Evolutionary conservation across 2,329 filamentous ascomycete genomes (phyloP).

Genomic region (Aspergillaceae sp.): DNA sequence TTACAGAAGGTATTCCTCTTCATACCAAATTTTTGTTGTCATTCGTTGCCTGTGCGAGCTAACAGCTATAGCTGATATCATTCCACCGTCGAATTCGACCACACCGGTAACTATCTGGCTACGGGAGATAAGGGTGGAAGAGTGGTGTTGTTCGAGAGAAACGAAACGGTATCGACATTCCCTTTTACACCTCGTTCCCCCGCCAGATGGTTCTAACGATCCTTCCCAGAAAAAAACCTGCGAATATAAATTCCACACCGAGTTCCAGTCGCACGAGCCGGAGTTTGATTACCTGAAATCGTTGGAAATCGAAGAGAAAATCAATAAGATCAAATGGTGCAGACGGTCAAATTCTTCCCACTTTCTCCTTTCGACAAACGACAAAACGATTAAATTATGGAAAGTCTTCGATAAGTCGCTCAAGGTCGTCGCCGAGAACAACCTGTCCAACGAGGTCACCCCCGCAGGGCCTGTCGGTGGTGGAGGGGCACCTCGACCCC

Average conservation of each 20-base stretch:
- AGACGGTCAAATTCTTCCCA: constrained; percentile 95
- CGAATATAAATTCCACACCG: constrained; percentile 99
- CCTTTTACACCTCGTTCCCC: constrained; percentile 3
- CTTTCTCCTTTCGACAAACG: constrained; percentile 95
- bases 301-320: constrained; percentile 98
- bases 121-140: constrained; percentile 45
- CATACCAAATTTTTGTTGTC: constrained; percentile 3
- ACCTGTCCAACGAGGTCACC: constrained; percentile 88
- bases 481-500: constrained; percentile 66
- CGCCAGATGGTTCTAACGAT: constrained; percentile 24
- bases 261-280: constrained; percentile 98
- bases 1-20: constrained; percentile 69
- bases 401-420: constrained; percentile 99
- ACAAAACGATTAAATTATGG: constrained; percentile 99
- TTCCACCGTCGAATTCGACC: constrained; percentile 47
- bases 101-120: constrained; percentile 46
- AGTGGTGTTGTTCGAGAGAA: constrained; percentile 55
- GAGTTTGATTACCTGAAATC: constrained; percentile 99
- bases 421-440: constrained; percentile 98
- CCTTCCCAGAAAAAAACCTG: constrained; percentile 86
- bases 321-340: constrained; percentile 99
- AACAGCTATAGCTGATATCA: constrained; percentile 38
- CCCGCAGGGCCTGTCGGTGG: constrained; percentile 63
- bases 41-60: not conserved
- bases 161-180: constrained; percentile 65